Percentiles rank a stretch among this genome's conserved stretches.
These are phyloP conservation scores for Amanita subjunquillea DNA, from an alignment of 768 basidiomycete genomes.

Conservation along the genomic window DNA sequence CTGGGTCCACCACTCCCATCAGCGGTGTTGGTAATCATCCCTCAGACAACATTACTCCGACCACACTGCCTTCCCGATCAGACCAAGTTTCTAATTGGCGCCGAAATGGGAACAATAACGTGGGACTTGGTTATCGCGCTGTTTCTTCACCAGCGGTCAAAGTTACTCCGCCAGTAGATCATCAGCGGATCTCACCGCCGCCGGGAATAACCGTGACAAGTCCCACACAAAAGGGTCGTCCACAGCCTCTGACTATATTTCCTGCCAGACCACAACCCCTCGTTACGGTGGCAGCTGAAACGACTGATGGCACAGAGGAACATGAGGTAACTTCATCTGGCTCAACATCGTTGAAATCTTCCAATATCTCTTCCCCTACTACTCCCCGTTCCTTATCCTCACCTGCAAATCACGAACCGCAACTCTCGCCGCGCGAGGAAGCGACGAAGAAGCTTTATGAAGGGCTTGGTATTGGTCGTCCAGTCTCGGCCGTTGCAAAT, in stretches of 20 bases:
- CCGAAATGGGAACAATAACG: constrained; percentile 64
- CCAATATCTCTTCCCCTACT: constrained; percentile 54
- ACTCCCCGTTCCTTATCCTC: constrained; percentile 60
- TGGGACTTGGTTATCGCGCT: constrained; percentile 48
- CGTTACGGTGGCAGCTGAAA: constrained; percentile 49
- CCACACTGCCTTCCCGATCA: constrained; percentile 59
- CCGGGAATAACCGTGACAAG: constrained; percentile 18
- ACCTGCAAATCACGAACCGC: constrained; percentile 34
- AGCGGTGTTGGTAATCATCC: constrained; percentile 56
- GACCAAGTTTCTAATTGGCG: constrained; percentile 77
- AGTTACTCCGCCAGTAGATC: constrained; percentile 59
- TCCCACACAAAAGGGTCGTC: constrained; percentile 35
- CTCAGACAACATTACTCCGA: constrained; percentile 26
- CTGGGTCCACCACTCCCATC: constrained; percentile 56
- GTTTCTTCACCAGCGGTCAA: constrained; percentile 59
- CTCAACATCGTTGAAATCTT: constrained; percentile 44
- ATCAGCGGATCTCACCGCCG: constrained; percentile 40
- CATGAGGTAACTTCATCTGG: constrained; percentile 55
- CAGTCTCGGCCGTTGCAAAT: constrained; percentile 26
- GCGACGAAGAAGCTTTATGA: constrained; percentile 81
- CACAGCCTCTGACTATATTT: constrained; percentile 59
- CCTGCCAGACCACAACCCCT: constrained; percentile 38
- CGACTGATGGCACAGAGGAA: constrained; percentile 26
- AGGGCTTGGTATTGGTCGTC: constrained; percentile 77
- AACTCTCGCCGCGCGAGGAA: constrained; percentile 81